A percentile compares a stretch with the other conserved stretches of the same genome.
phyloP scores from a whole-genome alignment of 1,284 basidiomycete species.

The Pulveroboletus sp. region DNA sequence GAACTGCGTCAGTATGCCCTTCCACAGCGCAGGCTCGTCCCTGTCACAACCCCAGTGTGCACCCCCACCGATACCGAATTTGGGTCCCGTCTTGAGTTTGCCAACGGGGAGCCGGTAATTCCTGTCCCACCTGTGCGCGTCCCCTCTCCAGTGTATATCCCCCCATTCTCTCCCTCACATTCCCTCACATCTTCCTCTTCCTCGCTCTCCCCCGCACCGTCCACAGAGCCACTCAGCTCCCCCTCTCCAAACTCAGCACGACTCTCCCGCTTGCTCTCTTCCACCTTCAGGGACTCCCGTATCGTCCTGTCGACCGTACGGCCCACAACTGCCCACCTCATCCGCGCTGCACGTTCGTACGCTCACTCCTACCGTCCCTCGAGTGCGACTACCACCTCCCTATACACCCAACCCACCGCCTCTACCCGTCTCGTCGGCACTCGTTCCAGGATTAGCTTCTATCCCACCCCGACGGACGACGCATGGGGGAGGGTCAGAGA shows the following conservation, averaged over 20 bases:
- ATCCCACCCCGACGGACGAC: neutral
- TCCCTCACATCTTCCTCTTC: conserved; percentile 17
- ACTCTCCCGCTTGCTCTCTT: conserved; percentile 28
- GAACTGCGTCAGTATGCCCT: conserved; percentile 16
- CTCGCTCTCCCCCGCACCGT: conserved; percentile 21
- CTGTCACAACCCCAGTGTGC: conserved; percentile 20
- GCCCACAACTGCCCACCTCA: conserved; percentile 21
- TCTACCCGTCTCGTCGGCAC: conserved; percentile 11
- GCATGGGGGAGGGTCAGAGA: conserved; percentile 12
- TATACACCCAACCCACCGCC: conserved; percentile 17
- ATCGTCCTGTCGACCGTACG: conserved; percentile 1
- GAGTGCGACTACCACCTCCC: conserved; percentile 17
- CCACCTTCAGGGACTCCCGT: conserved; percentile 21
- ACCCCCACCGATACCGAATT: conserved; percentile 29
- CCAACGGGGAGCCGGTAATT: neutral
- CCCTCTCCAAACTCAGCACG: conserved; percentile 4
- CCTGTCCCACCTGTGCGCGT: conserved; percentile 19
- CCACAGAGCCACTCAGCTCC: conserved; percentile 17
- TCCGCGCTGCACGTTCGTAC: conserved; percentile 22
- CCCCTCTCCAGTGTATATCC: conserved; percentile 26
- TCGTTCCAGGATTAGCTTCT: conserved; percentile 21
- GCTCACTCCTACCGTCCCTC: conserved; percentile 18
- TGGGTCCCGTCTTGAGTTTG: conserved; percentile 11
- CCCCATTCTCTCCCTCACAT: conserved; percentile 24
- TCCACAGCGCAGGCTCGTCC: conserved; percentile 22